Evolutionary conservation across 2,329 filamentous ascomycete species (phyloP).

Genomic region (Fusarium temperatum): DNA sequence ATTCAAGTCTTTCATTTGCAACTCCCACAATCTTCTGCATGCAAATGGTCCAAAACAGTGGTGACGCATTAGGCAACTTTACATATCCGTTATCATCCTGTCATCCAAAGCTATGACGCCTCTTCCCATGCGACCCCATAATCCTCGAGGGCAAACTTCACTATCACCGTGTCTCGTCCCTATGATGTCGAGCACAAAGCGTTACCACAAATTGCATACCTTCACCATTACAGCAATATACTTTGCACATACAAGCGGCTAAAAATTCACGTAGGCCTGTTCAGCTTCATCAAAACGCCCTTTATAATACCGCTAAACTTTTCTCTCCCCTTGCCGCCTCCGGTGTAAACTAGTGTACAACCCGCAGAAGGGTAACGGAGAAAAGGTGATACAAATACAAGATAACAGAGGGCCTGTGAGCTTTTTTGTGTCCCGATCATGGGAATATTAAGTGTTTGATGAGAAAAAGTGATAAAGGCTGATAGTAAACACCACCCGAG

Average conservation of each 20-base stretch:
- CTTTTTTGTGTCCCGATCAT: conserved; percentile 42
- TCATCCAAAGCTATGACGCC: conserved; percentile 8
- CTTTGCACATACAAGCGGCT: neutral
- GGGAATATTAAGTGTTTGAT: conserved; percentile 46
- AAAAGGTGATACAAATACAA: conserved; percentile 50
- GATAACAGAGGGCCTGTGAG: conserved; percentile 41
- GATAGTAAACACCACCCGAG: conserved; percentile 41
- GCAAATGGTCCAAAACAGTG: neutral
- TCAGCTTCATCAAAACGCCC: conserved; percentile 43
- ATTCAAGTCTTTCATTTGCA: neutral
- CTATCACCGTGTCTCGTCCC: neutral
- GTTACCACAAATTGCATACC: neutral
- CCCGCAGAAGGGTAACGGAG: conserved; percentile 47
- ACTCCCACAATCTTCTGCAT: neutral
- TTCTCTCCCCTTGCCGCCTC: conserved; percentile 45
- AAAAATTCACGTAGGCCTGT: conserved; percentile 4
- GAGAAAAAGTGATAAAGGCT: conserved; percentile 42
- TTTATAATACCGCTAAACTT: conserved; percentile 47
- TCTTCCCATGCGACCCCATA: conserved; percentile 1
- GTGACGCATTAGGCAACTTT: neutral
- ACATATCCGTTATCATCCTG: neutral
- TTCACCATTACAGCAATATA: neutral
- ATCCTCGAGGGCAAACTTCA: neutral
- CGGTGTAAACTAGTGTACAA: conserved; percentile 50
- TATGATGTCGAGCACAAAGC: neutral